Conservation (phyloP, 2,329 filamentous ascomycete genomes). For the Pestalotiopsis sp. region DNA sequence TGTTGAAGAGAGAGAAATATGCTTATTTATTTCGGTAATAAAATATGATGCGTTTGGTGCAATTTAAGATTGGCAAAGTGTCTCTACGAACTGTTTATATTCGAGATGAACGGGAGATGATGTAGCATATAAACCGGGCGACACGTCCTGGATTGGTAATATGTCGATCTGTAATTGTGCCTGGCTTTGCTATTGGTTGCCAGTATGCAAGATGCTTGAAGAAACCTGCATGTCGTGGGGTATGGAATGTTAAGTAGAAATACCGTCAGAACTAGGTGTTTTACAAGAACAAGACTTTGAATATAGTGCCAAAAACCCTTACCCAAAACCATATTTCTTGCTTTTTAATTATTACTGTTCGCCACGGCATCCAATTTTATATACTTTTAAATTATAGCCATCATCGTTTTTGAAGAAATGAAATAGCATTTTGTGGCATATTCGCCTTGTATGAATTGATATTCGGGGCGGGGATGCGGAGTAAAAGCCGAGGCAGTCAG, state of each 20-base stretch:
- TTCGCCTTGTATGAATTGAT: not conserved
- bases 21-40: not conserved
- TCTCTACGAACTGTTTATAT: not conserved
- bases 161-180: not conserved
- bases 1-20: not conserved
- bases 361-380: not conserved
- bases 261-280: not conserved
- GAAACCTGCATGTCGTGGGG: not conserved
- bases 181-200: not conserved
- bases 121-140: not conserved
- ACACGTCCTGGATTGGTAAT: not conserved
- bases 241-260: not conserved
- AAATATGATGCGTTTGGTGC: not conserved
- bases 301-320: not conserved
- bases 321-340: not conserved
- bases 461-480: not conserved
- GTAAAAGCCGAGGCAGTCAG: not conserved
- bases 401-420: no score
- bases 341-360: not conserved
- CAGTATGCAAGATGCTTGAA: not conserved
- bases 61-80: not conserved
- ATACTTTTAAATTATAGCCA: not conserved
- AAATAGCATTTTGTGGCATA: not conserved
- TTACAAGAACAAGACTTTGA: not conserved
- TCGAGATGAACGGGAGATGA: not conserved